These are phyloP conservation scores for Nematodospora valgi DNA, from an alignment of 805 yeast genomes.

Conservation along the genomic window DNA sequence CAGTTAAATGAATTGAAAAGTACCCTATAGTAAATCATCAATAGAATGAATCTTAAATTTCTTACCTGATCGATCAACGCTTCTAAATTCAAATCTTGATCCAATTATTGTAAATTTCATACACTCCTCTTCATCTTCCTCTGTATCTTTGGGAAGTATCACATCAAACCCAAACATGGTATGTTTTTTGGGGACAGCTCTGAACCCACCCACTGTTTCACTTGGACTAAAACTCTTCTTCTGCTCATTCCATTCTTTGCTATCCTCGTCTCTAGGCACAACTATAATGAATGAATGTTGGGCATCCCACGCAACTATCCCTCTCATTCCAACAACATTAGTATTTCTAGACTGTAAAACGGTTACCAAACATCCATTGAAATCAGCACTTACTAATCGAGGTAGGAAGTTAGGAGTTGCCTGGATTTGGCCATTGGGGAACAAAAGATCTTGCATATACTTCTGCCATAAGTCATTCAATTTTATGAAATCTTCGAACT, in stretches of 20 bases:
- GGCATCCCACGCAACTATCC: slow-evolving; percentile 84
- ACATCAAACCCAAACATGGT: slow-evolving; percentile 56
- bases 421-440: slow-evolving; percentile 25
- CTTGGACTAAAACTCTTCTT: slow-evolving; percentile 20
- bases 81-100: slow-evolving; percentile 68
- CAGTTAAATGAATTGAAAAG: slow-evolving; percentile 18
- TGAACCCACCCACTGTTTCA: slow-evolving; percentile 56
- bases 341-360: slow-evolving; percentile 58
- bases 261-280: slow-evolving; percentile 37
- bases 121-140: slow-evolving; percentile 29
- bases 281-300: slow-evolving; percentile 67
- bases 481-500: slow-evolving; percentile 49
- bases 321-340: slow-evolving; percentile 57
- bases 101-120: slow-evolving; percentile 71
- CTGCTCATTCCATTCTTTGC: slow-evolving; percentile 32
- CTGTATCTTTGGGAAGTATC: slow-evolving; percentile 14
- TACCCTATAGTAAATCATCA: slow-evolving; percentile 42
- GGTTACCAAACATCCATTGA: slow-evolving; percentile 66
- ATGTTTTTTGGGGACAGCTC: slow-evolving; percentile 64
- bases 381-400: slow-evolving; percentile 73
- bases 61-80: slow-evolving; percentile 77
- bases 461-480: slow-evolving; percentile 70
- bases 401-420: slow-evolving; percentile 36
- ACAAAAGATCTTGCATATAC: slow-evolving; percentile 52
- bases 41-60: slow-evolving; percentile 82